These are phyloP conservation scores for Capronia epimyces DNA, from an alignment of 2,329 filamentous ascomycete species.

Conservation along the genomic window DNA sequence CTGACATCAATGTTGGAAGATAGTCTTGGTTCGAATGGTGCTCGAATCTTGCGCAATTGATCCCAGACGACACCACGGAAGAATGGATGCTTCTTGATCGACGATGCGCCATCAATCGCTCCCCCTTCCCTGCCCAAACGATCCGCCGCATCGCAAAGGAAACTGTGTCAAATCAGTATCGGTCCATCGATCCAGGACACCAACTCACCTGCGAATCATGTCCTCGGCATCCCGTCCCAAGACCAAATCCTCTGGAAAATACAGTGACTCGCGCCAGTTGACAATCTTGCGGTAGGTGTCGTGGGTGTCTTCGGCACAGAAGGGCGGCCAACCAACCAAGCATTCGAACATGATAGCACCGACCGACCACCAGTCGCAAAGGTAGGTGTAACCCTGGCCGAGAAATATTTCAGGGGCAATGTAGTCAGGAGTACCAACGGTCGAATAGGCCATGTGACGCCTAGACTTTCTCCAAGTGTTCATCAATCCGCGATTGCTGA, in stretches of 20 bases:
- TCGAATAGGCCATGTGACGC: conserved; percentile 94
- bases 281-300: conserved; percentile 99
- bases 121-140: conserved; percentile 68
- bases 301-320: conserved; percentile 95
- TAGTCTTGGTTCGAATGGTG: conserved; percentile 91
- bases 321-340: conserved; percentile 95
- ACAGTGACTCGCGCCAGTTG: conserved; percentile 91
- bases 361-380: conserved; percentile 98
- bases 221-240: conserved; percentile 84
- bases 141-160: conserved; percentile 90
- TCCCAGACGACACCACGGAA: conserved; percentile 97
- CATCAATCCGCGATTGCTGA: conserved; percentile 95
- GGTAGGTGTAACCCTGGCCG: conserved; percentile 89
- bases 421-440: conserved; percentile 95
- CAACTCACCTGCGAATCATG: conserved; percentile 74
- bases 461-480: conserved; percentile 98
- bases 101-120: conserved; percentile 65
- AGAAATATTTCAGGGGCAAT: conserved; percentile 98
- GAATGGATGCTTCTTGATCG: conserved; percentile 91
- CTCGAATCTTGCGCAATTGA: conserved; percentile 82
- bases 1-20: conserved; percentile 92
- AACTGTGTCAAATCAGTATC: conserved; percentile 49
- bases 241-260: conserved; percentile 93
- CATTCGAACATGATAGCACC: conserved; percentile 99
- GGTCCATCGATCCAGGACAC: conserved; percentile 7